Base-by-base conservation (phyloP, 2,329 filamentous ascomycete species). In the Lachnellula subtilissima region DNA sequence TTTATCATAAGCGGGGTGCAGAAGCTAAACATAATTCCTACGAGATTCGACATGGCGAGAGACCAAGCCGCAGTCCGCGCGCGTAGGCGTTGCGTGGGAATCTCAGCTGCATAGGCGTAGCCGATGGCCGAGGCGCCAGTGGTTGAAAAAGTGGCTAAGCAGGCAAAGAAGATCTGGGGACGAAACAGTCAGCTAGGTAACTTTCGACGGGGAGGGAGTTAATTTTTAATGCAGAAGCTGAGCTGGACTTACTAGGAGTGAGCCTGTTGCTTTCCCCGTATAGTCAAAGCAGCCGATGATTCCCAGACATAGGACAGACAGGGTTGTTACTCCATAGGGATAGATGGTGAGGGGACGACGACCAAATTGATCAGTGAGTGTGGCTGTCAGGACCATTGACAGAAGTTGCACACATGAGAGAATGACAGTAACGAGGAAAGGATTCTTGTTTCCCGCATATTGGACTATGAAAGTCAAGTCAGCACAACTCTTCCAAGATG, bases 1-100 rank as follows among this genome's bases (percentile, higher is more conserved):
- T 76, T 75, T 52, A 76, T 75, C 74, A 76, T 76, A 8, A 75
- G 50, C 1, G 74, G 75, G 0, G 74, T 76, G 53, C 69, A 73
- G 63, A 76, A 76, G 52, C 70, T 75, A 52, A 76, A 75, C 70
- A 76, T 73, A 57, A 75, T 74, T 11, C 67, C 71, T 11, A 76
- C 62, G 28, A 70, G 49, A 49, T 76, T 76, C 1, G 73, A 74
- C 4, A 64, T 63, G 0, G 74, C 74, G 0, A 76, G 67, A 11
- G 70, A 67, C 69, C 69, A 75, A 1, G 65, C 72, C 0, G 72
- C 71, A 4, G 74, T 75, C 23, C 66, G 66, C 3, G 74, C 73
- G 37, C 73, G 71, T 3, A 75, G 67, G 2, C 72, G 70, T 59
- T 75, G 74, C 23, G 70, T 65, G 0, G 74, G 72, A 15, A 75